phyloP scores from a whole-genome alignment of 176 grass and related monocot genomes.

The Paspalum notatum region DNA sequence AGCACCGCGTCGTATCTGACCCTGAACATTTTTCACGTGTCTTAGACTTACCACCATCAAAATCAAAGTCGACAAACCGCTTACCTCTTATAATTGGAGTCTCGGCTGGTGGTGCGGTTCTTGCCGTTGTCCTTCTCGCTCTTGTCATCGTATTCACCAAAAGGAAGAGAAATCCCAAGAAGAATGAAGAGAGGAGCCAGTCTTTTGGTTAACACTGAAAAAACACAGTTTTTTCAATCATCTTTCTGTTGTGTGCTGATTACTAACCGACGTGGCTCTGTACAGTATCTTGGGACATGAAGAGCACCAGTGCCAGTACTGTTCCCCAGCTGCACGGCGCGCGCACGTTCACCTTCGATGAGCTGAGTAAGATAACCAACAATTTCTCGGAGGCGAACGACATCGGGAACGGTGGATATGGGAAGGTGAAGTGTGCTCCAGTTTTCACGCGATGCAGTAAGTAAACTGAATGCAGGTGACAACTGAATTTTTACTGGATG shows the following conservation, averaged over 20 bases:
- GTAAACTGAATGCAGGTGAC: too few relatives aligned
- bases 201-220: constrained; percentile 51
- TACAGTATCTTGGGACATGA: constrained; percentile 69
- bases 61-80: constrained; percentile 48
- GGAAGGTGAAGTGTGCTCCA: constrained; percentile 49
- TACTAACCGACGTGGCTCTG: neutral
- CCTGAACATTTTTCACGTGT: constrained; percentile 4
- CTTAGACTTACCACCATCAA: neutral
- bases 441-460: too few relatives aligned
- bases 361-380: constrained; percentile 72
- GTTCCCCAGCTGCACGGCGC: constrained; percentile 70
- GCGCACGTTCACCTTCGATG: constrained; percentile 66
- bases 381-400: constrained; percentile 66
- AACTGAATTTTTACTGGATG: neutral
- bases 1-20: neutral
- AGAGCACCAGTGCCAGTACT: constrained; percentile 56
- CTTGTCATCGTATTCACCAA: constrained; percentile 40
- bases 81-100: constrained; percentile 59
- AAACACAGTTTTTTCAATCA: neutral
- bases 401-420: constrained; percentile 72
- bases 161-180: constrained; percentile 37
- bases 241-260: neutral
- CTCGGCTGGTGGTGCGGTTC: constrained; percentile 49
- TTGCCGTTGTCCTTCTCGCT: constrained; percentile 33
- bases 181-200: constrained; percentile 51